Conservation (phyloP, 345 rosid genomes). For the Gossypium turneri region DNA sequence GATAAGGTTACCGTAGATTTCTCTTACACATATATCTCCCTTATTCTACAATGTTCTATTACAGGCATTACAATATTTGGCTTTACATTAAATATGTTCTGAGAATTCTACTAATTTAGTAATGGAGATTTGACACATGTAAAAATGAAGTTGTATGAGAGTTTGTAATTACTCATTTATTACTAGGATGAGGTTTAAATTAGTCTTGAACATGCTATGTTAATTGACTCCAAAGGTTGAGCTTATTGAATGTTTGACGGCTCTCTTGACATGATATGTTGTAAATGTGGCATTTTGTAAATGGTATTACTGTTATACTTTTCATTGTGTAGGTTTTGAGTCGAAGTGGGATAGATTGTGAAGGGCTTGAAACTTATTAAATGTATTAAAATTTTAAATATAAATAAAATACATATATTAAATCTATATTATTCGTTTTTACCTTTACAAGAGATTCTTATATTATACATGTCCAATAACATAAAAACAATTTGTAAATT, state of each 20-base stretch:
- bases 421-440: too few species aligned
- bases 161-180: not conserved
- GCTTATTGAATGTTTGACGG: not conserved
- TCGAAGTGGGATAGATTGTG: constrained; percentile 62
- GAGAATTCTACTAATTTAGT: not conserved
- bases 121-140: not conserved
- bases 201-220: not conserved
- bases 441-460: too few species aligned
- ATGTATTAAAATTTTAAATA: too few species aligned
- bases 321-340: constrained; percentile 49
- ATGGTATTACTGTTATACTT: not conserved
- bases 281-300: constrained; percentile 10
- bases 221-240: constrained; percentile 1
- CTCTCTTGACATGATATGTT: constrained; percentile 12
- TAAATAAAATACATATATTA: too few species aligned
- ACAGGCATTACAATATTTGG: constrained; percentile 77
- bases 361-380: constrained; percentile 46
- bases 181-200: not conserved
- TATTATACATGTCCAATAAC: too few species aligned
- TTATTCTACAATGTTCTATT: constrained; percentile 12
- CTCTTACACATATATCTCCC: not conserved
- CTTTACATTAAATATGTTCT: not conserved
- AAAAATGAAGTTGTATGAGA: not conserved
- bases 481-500: too few species aligned
- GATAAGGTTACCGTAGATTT: not conserved